A percentile compares a stretch with the other conserved stretches of the same genome.
phyloP scores from a whole-genome alignment of 306 rosid species.

The Lablab purpureus region DNA sequence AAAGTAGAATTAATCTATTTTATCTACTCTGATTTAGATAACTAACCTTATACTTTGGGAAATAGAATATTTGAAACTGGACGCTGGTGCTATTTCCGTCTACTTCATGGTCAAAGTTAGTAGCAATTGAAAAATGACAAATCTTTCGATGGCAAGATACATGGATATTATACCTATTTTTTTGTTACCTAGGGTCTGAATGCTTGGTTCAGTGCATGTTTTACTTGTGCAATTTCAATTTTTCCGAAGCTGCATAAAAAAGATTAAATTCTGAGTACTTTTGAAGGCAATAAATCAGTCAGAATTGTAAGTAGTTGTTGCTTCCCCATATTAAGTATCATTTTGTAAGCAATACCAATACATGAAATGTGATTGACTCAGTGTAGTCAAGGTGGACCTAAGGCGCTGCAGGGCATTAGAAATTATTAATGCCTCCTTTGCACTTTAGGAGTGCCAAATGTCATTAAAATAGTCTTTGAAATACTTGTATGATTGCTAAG shows the following conservation, averaged over 20 bases:
- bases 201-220: slow-evolving; percentile 22
- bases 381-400: not conserved
- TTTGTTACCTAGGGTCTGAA: not conserved
- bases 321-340: slow-evolving; percentile 6
- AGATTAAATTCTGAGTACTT: not conserved
- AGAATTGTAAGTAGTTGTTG: not conserved
- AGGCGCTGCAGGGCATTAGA: not conserved
- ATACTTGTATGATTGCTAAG: not conserved
- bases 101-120: not conserved
- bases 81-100: not conserved
- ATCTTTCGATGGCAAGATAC: not conserved
- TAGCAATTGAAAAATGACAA: not conserved
- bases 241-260: not conserved
- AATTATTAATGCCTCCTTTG: not conserved
- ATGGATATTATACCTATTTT: slow-evolving; percentile 7
- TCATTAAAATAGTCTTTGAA: slow-evolving; percentile 2
- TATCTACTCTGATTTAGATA: slow-evolving; percentile 15
- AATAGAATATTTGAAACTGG: slow-evolving; percentile 6
- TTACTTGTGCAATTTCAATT: slow-evolving; percentile 21
- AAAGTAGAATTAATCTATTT: slow-evolving; percentile 14
- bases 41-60: slow-evolving; percentile 10
- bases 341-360: not conserved
- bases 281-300: not conserved
- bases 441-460: not conserved
- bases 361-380: not conserved